Percentiles rank a stretch among this genome's conserved stretches.
Evolutionary conservation across 306 rosid species (phyloP).

Genomic region (Cyclanthera cordifolia): DNA sequence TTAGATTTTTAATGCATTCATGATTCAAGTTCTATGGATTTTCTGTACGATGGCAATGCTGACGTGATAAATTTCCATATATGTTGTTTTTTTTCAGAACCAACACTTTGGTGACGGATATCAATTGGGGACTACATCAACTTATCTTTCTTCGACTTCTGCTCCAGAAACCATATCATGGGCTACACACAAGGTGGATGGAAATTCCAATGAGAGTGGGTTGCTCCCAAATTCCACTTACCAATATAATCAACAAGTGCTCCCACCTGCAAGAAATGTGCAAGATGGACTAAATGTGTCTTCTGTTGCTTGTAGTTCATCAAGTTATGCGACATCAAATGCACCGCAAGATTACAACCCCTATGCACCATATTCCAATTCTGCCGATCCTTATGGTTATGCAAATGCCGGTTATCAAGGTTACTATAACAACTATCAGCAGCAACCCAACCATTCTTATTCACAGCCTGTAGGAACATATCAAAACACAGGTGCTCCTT

Average conservation of each 20-base stretch:
- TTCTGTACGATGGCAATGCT: background rate
- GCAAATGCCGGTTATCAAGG: conserved; percentile 72
- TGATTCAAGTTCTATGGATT: background rate
- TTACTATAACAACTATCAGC: conserved; percentile 82
- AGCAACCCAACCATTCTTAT: conserved; percentile 75
- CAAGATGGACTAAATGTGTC: conserved; percentile 53
- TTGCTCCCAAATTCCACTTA: conserved; percentile 46
- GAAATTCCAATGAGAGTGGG: conserved; percentile 51
- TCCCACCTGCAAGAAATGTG: conserved; percentile 49
- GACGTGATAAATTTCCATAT: background rate
- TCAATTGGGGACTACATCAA: conserved; percentile 41
- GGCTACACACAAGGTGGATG: conserved; percentile 39
- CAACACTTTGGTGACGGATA: conserved; percentile 36
- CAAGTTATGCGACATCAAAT: conserved; percentile 81
- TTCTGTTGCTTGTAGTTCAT: conserved; percentile 65
- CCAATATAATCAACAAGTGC: conserved; percentile 61
- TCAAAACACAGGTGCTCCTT: conserved; percentile 99
- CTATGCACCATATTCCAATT: conserved; percentile 67
- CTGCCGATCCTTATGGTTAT: conserved; percentile 80
- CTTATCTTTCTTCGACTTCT: conserved; percentile 35
- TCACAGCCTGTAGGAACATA: conserved; percentile 96
- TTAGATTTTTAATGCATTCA: background rate
- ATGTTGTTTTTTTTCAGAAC: conserved; percentile 34
- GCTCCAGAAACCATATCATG: conserved; percentile 60
- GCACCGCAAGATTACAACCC: conserved; percentile 74